These are phyloP conservation scores for Leersia perrieri DNA, from an alignment of 176 grass and related monocot species.

Conservation along the genomic window DNA sequence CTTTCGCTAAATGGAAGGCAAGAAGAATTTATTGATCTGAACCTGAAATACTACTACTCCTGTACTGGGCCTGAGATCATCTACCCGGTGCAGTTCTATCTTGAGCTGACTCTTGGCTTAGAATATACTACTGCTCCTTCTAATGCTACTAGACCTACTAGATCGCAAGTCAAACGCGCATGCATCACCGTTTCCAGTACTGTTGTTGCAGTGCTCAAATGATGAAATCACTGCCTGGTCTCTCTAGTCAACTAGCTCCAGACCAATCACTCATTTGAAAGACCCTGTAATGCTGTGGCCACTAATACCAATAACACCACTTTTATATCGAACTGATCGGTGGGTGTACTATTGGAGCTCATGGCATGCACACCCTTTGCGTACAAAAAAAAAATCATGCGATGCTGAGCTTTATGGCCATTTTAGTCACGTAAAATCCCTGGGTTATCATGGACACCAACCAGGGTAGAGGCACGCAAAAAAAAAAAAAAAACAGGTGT, in stretches of 20 bases:
- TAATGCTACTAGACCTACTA: background rate
- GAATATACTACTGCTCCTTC: background rate
- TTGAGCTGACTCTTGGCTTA: conserved; percentile 20
- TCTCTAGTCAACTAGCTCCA: conserved; percentile 26
- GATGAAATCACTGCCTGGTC: background rate
- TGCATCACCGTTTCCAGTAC: background rate
- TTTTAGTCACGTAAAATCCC: background rate
- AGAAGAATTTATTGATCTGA: background rate
- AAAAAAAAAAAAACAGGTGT: too few relatives aligned
- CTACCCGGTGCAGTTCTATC: background rate
- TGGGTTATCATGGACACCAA: background rate
- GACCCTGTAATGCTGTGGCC: background rate
- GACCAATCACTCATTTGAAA: conserved; percentile 5
- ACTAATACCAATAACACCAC: background rate
- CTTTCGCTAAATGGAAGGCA: background rate
- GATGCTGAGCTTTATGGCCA: background rate
- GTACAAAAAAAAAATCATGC: background rate
- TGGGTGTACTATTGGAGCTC: background rate
- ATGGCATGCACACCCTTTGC: background rate
- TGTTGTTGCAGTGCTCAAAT: conserved; percentile 5
- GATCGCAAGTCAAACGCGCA: conserved; percentile 42
- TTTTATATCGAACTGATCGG: background rate
- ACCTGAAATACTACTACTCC: background rate
- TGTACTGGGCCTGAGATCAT: background rate
- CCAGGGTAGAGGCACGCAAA: too few relatives aligned